These are phyloP conservation scores for Heracleum sosnowskyi DNA, from an alignment of 129 eudicot species.

Conservation along the genomic window DNA sequence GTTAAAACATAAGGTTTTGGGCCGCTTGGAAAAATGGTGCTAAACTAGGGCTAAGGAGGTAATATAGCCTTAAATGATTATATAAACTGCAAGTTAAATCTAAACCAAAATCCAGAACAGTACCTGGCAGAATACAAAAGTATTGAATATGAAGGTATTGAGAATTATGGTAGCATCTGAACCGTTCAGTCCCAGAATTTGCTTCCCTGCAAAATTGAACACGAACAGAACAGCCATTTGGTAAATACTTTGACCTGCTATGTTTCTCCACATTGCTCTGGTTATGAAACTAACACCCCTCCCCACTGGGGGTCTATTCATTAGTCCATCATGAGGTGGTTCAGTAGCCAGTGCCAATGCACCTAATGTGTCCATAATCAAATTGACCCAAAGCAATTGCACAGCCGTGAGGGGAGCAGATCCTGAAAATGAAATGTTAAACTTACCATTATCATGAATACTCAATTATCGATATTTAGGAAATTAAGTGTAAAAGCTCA, in stretches of 20 bases:
- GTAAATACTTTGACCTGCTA: conserved; percentile 67
- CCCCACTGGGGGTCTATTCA: conserved; percentile 71
- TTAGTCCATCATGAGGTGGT: conserved; percentile 67
- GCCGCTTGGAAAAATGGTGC: background rate
- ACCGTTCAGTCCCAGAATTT: conserved; percentile 41
- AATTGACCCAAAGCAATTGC: conserved; percentile 85
- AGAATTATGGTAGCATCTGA: conserved; percentile 39
- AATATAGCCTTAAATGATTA: background rate
- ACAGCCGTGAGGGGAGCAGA: conserved; percentile 86
- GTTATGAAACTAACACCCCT: conserved; percentile 57
- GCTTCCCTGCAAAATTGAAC: conserved; percentile 57
- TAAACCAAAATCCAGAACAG: background rate
- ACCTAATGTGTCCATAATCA: conserved; percentile 87
- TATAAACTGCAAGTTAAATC: background rate
- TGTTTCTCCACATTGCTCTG: conserved; percentile 77
- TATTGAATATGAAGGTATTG: conserved; percentile 70
- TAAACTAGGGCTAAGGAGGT: background rate
- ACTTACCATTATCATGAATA: background rate
- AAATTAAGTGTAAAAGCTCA: background rate
- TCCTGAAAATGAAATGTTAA: conserved; percentile 32
- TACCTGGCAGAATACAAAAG: conserved; percentile 91
- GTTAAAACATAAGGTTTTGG: background rate
- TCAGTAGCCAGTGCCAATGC: conserved; percentile 92
- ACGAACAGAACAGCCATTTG: conserved; percentile 54
- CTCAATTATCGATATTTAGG: too few relatives aligned